These are phyloP conservation scores for Zopfia rhizophila DNA, from an alignment of 2,329 filamentous ascomycete species.

Conservation along the genomic window DNA sequence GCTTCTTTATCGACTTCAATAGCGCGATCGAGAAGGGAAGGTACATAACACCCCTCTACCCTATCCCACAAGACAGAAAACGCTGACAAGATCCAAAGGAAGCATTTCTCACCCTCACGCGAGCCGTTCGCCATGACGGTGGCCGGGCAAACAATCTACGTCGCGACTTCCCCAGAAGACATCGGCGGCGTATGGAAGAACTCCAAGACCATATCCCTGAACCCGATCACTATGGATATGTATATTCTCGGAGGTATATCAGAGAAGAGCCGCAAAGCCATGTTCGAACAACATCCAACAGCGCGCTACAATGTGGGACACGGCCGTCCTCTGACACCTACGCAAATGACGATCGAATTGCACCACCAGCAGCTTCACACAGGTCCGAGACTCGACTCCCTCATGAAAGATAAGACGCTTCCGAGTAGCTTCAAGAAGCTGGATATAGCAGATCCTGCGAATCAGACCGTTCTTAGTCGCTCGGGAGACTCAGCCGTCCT, in stretches of 20 bases:
- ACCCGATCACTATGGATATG: constrained; percentile 20
- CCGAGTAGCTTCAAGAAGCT: constrained; percentile 12
- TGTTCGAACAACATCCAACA: constrained; percentile 13
- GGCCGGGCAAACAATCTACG: constrained; percentile 18
- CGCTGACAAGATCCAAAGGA: constrained; percentile 6
- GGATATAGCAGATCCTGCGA: neutral
- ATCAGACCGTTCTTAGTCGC: constrained; percentile 6
- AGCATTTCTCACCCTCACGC: constrained; percentile 15
- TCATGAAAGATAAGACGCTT: constrained; percentile 9
- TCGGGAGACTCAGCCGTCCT: constrained; percentile 2
- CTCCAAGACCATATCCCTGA: constrained; percentile 17
- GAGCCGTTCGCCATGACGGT: constrained; percentile 21
- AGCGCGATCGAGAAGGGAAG: constrained; percentile 20
- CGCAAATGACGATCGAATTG: constrained; percentile 20
- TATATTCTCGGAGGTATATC: constrained; percentile 13
- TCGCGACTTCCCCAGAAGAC: constrained; percentile 17
- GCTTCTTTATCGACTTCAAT: constrained; percentile 21
- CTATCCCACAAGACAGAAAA: neutral
- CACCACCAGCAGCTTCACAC: constrained; percentile 16
- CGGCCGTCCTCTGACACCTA: constrained; percentile 8
- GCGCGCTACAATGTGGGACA: constrained; percentile 13
- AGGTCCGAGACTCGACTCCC: constrained; percentile 15
- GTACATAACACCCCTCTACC: constrained; percentile 5
- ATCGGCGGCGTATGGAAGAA: constrained; percentile 15
- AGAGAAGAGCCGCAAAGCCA: constrained; percentile 2